Conservation (phyloP, 768 basidiomycete genomes). For the Mycena metata region DNA sequence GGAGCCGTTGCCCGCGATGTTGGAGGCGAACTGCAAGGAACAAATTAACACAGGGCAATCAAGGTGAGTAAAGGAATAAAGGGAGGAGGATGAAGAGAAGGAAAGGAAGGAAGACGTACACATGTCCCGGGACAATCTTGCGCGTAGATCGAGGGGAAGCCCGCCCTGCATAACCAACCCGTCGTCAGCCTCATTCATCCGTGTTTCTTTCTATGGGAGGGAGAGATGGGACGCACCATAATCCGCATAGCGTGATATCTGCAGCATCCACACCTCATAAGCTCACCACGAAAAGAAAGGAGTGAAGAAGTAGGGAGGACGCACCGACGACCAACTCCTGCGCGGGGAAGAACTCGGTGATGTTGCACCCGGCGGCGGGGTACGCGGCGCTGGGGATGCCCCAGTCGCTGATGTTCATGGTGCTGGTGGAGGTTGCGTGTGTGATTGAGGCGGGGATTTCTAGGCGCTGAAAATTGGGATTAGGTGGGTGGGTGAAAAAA, state of each 20-base stretch:
- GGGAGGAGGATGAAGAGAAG: too few species aligned
- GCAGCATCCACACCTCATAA: neutral
- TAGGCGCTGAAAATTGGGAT: slow-evolving; percentile 9
- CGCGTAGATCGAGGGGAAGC: slow-evolving; percentile 56
- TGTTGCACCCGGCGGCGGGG: slow-evolving; percentile 58
- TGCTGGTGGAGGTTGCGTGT: slow-evolving; percentile 27
- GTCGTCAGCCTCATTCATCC: too few species aligned
- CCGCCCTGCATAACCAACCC: too few species aligned
- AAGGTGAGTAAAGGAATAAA: too few species aligned
- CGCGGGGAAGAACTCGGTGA: slow-evolving; percentile 58
- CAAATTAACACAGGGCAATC: too few species aligned
- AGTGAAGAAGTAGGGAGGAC: too few species aligned
- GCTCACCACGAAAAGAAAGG: too few species aligned
- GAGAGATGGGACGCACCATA: slow-evolving; percentile 60
- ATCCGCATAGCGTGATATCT: slow-evolving; percentile 68
- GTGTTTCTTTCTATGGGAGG: too few species aligned
- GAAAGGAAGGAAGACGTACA: slow-evolving; percentile 48
- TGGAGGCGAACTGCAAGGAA: slow-evolving; percentile 59
- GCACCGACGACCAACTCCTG: slow-evolving; percentile 64
- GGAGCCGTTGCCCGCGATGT: slow-evolving; percentile 67
- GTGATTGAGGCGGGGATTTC: slow-evolving; percentile 38
- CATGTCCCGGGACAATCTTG: slow-evolving; percentile 61
- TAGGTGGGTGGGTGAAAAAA: slow-evolving; percentile 33
- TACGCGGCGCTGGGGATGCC: slow-evolving; percentile 62
- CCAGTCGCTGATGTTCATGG: slow-evolving; percentile 50